A percentile compares a stretch with the other conserved stretches of the same genome.
Evolutionary conservation across 108 stramenopile species (phyloP).

Genomic region (Mediolabrus comicus): DNA sequence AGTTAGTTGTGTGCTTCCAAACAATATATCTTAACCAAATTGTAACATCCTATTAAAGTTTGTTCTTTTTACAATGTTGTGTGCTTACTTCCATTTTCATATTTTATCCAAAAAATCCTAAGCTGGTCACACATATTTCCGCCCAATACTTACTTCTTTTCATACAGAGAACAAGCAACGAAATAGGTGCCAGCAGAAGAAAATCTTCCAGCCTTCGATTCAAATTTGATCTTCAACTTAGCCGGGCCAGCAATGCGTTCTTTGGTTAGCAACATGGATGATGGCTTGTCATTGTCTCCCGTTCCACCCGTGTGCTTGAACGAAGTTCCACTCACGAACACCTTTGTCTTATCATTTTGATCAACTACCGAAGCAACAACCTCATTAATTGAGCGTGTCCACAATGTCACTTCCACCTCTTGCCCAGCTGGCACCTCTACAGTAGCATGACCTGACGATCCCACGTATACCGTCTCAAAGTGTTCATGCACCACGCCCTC

Average conservation of each 20-base stretch:
- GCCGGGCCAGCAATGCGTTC: constrained; percentile 60
- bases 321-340: constrained; percentile 13
- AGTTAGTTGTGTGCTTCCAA: too few relatives aligned
- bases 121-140: background rate
- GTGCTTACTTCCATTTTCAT: background rate
- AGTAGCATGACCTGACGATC: constrained; percentile 52
- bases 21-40: too few relatives aligned
- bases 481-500: constrained; percentile 57
- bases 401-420: constrained; percentile 62
- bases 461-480: constrained; percentile 62
- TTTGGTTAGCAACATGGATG: constrained; percentile 50
- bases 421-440: constrained; percentile 55
- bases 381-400: constrained; percentile 65
- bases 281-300: constrained; percentile 55
- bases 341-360: constrained; percentile 46
- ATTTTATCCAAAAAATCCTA: background rate
- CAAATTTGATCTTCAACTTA: constrained; percentile 63
- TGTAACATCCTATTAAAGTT: too few relatives aligned
- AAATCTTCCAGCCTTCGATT: constrained; percentile 62
- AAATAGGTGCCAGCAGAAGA: constrained; percentile 58
- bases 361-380: constrained; percentile 64
- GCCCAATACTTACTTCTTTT: background rate
- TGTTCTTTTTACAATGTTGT: background rate
- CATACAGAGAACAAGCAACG: constrained; percentile 44
- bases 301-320: constrained; percentile 38